Base-by-base conservation (phyloP, 2,329 filamentous ascomycete genomes). In the Phyllosticta citriasiana region DNA sequence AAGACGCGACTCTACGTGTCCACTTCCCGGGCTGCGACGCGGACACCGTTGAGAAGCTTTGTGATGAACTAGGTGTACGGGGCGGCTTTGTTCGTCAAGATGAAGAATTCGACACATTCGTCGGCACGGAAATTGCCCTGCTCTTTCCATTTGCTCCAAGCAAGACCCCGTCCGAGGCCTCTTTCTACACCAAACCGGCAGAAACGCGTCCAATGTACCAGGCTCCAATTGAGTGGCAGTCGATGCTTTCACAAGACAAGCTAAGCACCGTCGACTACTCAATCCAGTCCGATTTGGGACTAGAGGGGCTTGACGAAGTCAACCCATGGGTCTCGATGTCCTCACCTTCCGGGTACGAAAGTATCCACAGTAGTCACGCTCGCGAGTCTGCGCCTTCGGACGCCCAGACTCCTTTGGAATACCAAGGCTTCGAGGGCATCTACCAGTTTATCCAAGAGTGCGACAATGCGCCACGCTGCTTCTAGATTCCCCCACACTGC, bases 11-110 rank as follows among this genome's bases (percentile, higher is more conserved):
- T 0, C 77, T 97, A 3, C 85, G 91, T 35, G 85, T 97, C 1
- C 87, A 91, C 30, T 97, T 99, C 69, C 91, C 92, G 0, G 94
- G 94, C 2, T 92, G 94, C 64, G 93, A 97, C 68, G 85, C 85
- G 0, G 84, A 87, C 16, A 89, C 89, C 0, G 88, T 96, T 0
- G 90, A 96, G 70, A 79, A 81, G 2, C 81, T 99, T 0, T 97
- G 92, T 71, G 85, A 90, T 55, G 94, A 99, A 71, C 81, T 96
- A 10, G 89, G 88, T n/a, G 81, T 99, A 7, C 84, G 87, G 64
- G 82, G 91, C 59, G 94, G 94, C 1, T 77, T 89, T 3, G 83
- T 97, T 3, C 78, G 82, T 12, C 88, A 97, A 76, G 94, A 97
- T 65, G 79, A 82, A 33, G 85, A 87, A 19, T 96, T 96, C 67